Evolutionary conservation across 495 filamentous ascomycete genomes (phyloP), one percentile per base, ranked within the genome.

Genomic region (Talaromyces ruber): DNA sequence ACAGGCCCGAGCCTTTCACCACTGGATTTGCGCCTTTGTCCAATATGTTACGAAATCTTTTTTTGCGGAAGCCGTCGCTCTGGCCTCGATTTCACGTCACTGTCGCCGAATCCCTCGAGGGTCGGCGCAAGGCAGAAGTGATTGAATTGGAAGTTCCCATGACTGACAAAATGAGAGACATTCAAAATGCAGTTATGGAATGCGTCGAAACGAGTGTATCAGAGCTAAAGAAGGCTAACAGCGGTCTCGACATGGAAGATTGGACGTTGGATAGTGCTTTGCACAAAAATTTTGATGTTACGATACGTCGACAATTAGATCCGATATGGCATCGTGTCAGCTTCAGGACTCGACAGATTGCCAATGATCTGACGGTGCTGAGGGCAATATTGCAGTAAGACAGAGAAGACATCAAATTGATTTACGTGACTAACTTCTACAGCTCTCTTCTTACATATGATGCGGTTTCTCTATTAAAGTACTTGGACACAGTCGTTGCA

Each of bases 71-170:
- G 65, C 86, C 88, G 11, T 91, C 92, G 0, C 74, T 98, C 8
- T 98, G 94, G 88, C 94, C 94, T 9, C 84, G 94, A n/a, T 98
- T 97, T 66, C 93, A 98, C 68, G 82, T 96, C 50, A 86, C 88
- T 4, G 91, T 98, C 3, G 89, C 90, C 0, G 86, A 92, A 65
- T 90, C 92, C 1, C 74, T 98, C 4, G 93, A 98, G 72, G 93
- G 91, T 71, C 87, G 83, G 67, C 89, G 91, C 72, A 96, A 95
- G 69, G 93, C 94, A 0, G 94, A 98, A 74, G 94, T 98, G 39
- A 95, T 98, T 37, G 94, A 98, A 68, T 79, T 98, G 11, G 93
- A 97, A 69, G 88, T 98, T n/a, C 87, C 90, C 29, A 97, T 98
- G 93, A 95, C 92, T 22, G 89, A 95, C 51, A 81, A 86, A 43